phyloP scores from a whole-genome alignment of 2,329 filamentous ascomycete genomes.

The Sclerotinia trifoliorum region DNA sequence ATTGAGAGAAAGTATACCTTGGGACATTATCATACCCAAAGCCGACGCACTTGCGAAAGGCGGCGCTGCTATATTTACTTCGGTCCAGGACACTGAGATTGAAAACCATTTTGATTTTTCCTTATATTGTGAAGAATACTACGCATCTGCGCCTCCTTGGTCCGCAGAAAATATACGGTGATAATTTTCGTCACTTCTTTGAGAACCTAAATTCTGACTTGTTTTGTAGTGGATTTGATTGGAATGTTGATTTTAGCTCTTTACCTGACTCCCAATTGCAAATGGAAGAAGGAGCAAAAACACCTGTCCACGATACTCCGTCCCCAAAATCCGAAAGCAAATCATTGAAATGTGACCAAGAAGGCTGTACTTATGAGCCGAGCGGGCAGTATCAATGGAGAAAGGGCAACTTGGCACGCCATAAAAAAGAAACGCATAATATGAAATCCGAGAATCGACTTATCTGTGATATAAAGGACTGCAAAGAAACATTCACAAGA shows the following conservation, averaged over 20 bases:
- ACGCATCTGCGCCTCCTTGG: not conserved
- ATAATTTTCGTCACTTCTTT: no score
- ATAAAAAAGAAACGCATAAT: conserved; percentile 33
- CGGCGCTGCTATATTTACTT: no score
- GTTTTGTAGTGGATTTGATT: not conserved
- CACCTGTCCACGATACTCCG: not conserved
- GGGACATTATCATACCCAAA: not conserved
- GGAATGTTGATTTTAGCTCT: not conserved
- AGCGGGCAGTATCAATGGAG: conserved; percentile 35
- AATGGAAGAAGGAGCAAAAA: not conserved
- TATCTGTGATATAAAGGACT: conserved; percentile 29
- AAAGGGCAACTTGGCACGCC: conserved; percentile 33
- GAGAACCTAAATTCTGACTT: not conserved
- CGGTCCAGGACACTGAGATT: no score
- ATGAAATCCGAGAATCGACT: conserved; percentile 22
- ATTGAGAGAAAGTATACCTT: rapidly evolving
- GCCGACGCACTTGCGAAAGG: rapidly evolving
- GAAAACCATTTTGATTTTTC: not conserved
- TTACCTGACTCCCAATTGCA: not conserved
- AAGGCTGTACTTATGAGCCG: conserved; percentile 29
- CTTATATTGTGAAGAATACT: not conserved
- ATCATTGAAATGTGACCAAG: not conserved
- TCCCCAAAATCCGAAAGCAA: not conserved
- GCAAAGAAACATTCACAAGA: conserved; percentile 31
- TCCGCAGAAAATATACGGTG: not conserved